These are phyloP conservation scores for Pseudocercospora eumusae DNA, from an alignment of 2,329 filamentous ascomycete species.

Conservation along the genomic window DNA sequence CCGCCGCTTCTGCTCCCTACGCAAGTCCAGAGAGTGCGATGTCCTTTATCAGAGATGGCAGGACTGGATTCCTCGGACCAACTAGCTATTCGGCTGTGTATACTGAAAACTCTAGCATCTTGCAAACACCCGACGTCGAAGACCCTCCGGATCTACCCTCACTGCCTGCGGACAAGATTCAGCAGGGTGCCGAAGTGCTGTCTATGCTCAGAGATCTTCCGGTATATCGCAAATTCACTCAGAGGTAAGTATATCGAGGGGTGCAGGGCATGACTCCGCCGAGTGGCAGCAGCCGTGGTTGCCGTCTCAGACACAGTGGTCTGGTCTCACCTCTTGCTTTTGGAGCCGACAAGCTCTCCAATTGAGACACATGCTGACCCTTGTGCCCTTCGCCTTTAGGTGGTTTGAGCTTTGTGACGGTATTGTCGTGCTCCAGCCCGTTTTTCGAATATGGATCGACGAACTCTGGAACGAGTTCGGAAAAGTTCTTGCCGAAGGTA, in stretches of 20 bases:
- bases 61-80: conserved; percentile 39
- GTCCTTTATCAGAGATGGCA: conserved; percentile 32
- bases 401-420: conserved; percentile 42
- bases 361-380: no score
- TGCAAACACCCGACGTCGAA: conserved; percentile 31
- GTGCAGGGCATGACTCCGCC: no score
- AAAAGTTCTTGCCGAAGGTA: conserved; percentile 32
- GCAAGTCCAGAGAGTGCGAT: conserved; percentile 30
- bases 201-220: conserved; percentile 38
- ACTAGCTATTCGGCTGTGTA: conserved; percentile 41
- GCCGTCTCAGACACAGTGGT: no score
- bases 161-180: conserved; percentile 36
- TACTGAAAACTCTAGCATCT: conserved; percentile 35
- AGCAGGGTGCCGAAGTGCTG: conserved; percentile 39
- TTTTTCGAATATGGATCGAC: conserved; percentile 39
- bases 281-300: no score
- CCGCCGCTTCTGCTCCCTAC: conserved; percentile 20
- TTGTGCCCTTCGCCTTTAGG: neutral
- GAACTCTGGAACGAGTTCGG: conserved; percentile 42
- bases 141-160: conserved; percentile 32
- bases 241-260: conserved; percentile 16
- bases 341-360: no score
- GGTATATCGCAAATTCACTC: conserved; percentile 35
- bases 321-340: no score
- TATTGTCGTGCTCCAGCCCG: conserved; percentile 37